Evolutionary conservation across 169 alveolate genomes (phyloP), one percentile per base, ranked within the genome.

Genomic region (Plasmodium knowlesi): DNA sequence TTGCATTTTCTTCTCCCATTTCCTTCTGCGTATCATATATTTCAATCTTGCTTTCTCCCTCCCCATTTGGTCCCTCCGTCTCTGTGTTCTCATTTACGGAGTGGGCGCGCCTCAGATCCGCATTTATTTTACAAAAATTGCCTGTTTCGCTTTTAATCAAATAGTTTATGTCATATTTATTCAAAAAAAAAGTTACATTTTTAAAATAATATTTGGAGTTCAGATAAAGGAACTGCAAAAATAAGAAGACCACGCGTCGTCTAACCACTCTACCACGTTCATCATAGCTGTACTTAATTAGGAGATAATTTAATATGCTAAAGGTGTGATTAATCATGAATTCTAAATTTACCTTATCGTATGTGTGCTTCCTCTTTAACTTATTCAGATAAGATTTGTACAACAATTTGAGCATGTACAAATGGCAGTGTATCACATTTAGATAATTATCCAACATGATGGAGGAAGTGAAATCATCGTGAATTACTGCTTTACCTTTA

Each of bases 191-290:
- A 41, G 81, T 57, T 46, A 89, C 74, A 79, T 89, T 89, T 39
- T 79, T 79, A 53, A 37, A 89, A 79, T 89, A 89, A 79, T 89
- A 89, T 41, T 89, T 89, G 9, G 94, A 54, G 82, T 89, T 89
- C 34, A 89, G 50, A 39, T 89, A 79, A 14, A 89, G 50, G 53
- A 89, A 89, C 19, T 89, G 81, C n/a, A 70, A 5, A 89, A 89
- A 89, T 57, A 89, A 39, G 53, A 89, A 79, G 19, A 89, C 41
- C 22, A 89, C 82, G 4, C 82, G 94, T 1, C 72, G 9, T 30
- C 67, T 30, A 1, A 89, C 57, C 30, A 61, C 54, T 4, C 86
- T 54, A 78, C 14, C 22, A 19, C 61, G 34, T 79, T 79, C 39
- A 89, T 89, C 53, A 89, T 89, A 89, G 43, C 94, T 89, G 71